Percentiles rank a stretch among this genome's conserved stretches.
These are phyloP conservation scores for Penicillium sp. DNA, from an alignment of 2,329 filamentous ascomycete species.

Conservation along the genomic window DNA sequence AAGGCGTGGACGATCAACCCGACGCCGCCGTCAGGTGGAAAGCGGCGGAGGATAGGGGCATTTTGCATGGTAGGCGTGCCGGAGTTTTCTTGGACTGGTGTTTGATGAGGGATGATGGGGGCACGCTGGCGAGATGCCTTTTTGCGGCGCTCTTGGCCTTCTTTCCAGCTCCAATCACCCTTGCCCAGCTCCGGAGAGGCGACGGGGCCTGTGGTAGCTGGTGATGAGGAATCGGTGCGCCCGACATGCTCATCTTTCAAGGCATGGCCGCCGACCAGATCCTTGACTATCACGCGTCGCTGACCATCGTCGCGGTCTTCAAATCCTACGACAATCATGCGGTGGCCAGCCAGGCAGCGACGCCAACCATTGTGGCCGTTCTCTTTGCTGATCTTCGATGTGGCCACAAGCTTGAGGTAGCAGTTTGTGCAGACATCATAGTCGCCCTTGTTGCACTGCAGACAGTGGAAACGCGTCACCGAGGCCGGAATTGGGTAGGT, in stretches of 20 bases:
- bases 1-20: constrained; percentile 63
- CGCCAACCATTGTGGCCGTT: constrained; percentile 82
- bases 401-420: constrained; percentile 65
- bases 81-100: constrained; percentile 3
- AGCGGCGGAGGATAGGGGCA: constrained; percentile 36
- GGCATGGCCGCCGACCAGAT: constrained; percentile 73
- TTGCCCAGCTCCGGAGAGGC: constrained; percentile 27
- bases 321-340: constrained; percentile 80
- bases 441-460: constrained; percentile 71
- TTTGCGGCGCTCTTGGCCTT: constrained; percentile 39
- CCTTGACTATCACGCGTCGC: constrained; percentile 64
- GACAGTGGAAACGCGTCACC: constrained; percentile 75
- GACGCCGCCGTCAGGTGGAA: constrained; percentile 73
- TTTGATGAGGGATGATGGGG: constrained; percentile 18
- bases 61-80: constrained; percentile 19
- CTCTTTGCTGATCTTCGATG: constrained; percentile 65
- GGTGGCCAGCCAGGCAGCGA: constrained; percentile 73
- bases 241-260: constrained; percentile 59
- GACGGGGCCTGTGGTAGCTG: constrained; percentile 26
- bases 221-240: constrained; percentile 20
- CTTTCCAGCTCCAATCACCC: constrained; percentile 46
- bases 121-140: constrained; percentile 36
- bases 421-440: constrained; percentile 82
- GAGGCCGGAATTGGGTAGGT: constrained; percentile 67
- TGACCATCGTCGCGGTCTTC: constrained; percentile 66